Evolutionary conservation across 2,329 filamentous ascomycete species (phyloP), one percentile per base, ranked within the genome.

Genomic region (Cytospora leucostoma): DNA sequence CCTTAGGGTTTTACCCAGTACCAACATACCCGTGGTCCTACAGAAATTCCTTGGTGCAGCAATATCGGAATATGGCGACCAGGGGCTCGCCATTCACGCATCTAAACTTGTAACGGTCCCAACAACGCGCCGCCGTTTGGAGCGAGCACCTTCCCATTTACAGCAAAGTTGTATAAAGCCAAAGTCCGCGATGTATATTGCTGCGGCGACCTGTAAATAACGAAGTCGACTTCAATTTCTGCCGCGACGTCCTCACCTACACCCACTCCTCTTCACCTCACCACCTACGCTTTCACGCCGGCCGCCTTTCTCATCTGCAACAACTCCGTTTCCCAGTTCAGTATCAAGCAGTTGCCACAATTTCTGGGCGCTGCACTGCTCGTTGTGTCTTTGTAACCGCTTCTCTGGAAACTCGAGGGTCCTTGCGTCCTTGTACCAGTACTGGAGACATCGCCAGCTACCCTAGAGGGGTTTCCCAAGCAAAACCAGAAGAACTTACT

Each of bases 151-250:
- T 51, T 49, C 32, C 15, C 10, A 32, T 40, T 34, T 40, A 7
- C 6, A 17, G 15, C 17, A 17, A 13, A 6, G 3, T 6, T 13
- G n/a, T 6, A 15, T 15, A 15, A 44, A 44, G 8, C 17, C n/a
- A 6, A 44, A 34, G 34, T 52, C 15, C 34, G 15, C 21, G 40
- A 37, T 19, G 17, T 27, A 32, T 53, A 44, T 19, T 53, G 57
- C 33, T 55, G n/a, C 27, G 8, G 32, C 51, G 38, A 55, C 38
- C 38, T 61, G 58, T 61, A 50, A 47, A 55, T 55, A 38, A 13
- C 27, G 12, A 19, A 7, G n/a, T 47, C 11, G n/a, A 10, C 7
- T 51, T 17, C n/a, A 11, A 7, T n/a, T 19, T 44, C 19, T 8
- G 40, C 17, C 1, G 17, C 40, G 7, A 7, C 6, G 40, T 7